Evolutionary conservation across 176 grass and related monocot genomes (phyloP).

Genomic region (Aegilops sharonensis): DNA sequence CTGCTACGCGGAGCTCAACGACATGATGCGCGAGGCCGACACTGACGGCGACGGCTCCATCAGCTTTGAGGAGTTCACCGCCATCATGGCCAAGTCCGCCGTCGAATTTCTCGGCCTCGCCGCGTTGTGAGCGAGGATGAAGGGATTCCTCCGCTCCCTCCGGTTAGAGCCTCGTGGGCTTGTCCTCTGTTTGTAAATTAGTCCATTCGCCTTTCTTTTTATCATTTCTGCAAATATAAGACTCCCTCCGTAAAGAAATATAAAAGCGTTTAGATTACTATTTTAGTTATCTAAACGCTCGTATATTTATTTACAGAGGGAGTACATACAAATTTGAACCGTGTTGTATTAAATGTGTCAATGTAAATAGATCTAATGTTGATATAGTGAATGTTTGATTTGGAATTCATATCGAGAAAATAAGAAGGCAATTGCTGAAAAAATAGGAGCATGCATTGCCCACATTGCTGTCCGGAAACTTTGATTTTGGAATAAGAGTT

Average conservation of each 20-base stretch:
- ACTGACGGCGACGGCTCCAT: constrained; percentile 60
- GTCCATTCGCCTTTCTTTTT: neutral
- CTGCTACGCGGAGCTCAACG: constrained; percentile 54
- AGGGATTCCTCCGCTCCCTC: neutral
- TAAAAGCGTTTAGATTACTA: too few species aligned
- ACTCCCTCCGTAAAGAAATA: too few species aligned
- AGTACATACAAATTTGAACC: neutral
- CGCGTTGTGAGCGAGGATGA: constrained; percentile 31
- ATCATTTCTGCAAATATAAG: neutral
- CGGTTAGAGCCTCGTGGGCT: neutral
- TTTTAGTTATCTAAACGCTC: too few species aligned
- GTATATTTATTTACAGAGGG: too few species aligned
- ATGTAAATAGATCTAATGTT: constrained; percentile 32
- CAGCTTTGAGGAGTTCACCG: constrained; percentile 60
- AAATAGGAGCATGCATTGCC: neutral
- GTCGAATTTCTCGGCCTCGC: constrained; percentile 66
- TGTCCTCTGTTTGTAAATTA: neutral
- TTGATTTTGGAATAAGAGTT: neutral
- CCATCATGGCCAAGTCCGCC: constrained; percentile 64
- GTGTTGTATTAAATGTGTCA: neutral
- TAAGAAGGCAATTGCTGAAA: neutral
- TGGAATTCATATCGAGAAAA: neutral
- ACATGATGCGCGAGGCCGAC: constrained; percentile 68
- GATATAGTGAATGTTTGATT: constrained; percentile 3
- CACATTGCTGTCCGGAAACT: neutral